Evolutionary conservation across 140 eudicot genomes (phyloP), one percentile per base, ranked within the genome.

Genomic region (Erigeron philadelphicus): DNA sequence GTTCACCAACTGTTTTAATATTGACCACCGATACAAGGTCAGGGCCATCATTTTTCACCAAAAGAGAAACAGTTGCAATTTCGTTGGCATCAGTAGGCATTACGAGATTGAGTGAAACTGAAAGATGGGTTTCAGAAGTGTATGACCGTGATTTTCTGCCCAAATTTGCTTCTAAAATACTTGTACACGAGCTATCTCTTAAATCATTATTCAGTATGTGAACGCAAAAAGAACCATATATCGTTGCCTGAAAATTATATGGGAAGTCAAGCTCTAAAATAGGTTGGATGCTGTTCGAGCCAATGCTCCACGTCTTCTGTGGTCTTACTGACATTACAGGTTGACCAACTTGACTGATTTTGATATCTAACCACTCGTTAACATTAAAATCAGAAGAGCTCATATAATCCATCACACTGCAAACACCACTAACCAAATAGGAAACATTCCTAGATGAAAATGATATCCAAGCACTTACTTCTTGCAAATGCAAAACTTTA

Each of bases 401-500:
- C 5, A 79, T 68, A 42, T 61, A 44, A 57, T 54, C 47, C 17
- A 72, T 69, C 50, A 62, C 48, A 59, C 74, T 73, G 72, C 96
- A 92, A 69, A 81, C 67, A 38, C 90, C 80, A 53, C 74, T 77
- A 64, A 81, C 75, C 52, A 58, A 68, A 44, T 75, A 83, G 11
- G 89, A 74, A 64, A 68, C 61, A 63, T 75, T 84, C 42, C 83
- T 84, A 2, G 81, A 72, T 68, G 87, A 81, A 78, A 81, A 75
- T 23, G 89, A 88, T 52, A 84, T 57, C 95, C 81, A 74, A 72
- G 81, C 84, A 75, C 75, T 79, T 49, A 86, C 82, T 85, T 88
- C 98, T 82, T 86, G 84, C 78, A 88, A 81, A 53, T 68, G 64
- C 67, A 92, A 84, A 70, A 79, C 75, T 67, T 86, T 85, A 53